A percentile compares a stretch with the other conserved stretches of the same genome.
These are phyloP conservation scores for Pseudoneurospora amorphoporcata DNA, from an alignment of 495 filamentous ascomycete genomes.

Conservation along the genomic window DNA sequence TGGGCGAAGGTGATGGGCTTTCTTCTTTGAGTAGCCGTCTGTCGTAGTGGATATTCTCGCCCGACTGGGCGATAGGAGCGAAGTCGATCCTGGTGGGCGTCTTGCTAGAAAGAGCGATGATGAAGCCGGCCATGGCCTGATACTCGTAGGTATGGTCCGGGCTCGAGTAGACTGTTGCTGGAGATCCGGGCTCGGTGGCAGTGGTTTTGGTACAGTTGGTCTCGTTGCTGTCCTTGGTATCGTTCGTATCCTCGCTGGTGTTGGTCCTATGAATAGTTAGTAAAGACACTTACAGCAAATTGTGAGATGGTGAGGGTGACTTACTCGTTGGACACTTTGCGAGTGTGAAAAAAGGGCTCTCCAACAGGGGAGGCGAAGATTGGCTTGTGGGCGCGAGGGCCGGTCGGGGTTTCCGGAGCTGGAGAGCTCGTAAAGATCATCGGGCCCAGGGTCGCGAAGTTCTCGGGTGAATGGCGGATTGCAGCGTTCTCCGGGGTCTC, in stretches of 20 bases:
- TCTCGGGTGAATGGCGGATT: no score
- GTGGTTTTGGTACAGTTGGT: not conserved
- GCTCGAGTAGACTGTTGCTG: rapidly evolving
- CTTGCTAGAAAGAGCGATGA: not conserved
- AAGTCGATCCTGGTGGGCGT: rapidly evolving
- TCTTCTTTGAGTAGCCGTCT: not conserved
- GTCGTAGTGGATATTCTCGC: not conserved
- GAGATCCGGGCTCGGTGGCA: not conserved
- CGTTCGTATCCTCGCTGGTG: no score
- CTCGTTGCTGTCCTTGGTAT: not conserved
- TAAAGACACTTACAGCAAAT: no score
- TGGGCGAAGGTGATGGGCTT: not conserved
- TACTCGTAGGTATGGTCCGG: not conserved
- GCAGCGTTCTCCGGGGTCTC: no score
- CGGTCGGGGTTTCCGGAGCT: not conserved
- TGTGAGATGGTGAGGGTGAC: not conserved
- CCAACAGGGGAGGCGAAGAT: not conserved
- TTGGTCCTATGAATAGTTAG: not conserved
- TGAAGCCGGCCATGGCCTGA: not conserved
- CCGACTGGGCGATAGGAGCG: not conserved
- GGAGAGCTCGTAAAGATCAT: no score
- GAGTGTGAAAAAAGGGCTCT: not conserved
- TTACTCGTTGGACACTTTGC: not conserved
- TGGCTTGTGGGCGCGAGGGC: rapidly evolving
- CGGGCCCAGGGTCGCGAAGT: no score